Evolutionary conservation across 257 asterid genomes (phyloP).

Genomic region (Solanum clarkiae): DNA sequence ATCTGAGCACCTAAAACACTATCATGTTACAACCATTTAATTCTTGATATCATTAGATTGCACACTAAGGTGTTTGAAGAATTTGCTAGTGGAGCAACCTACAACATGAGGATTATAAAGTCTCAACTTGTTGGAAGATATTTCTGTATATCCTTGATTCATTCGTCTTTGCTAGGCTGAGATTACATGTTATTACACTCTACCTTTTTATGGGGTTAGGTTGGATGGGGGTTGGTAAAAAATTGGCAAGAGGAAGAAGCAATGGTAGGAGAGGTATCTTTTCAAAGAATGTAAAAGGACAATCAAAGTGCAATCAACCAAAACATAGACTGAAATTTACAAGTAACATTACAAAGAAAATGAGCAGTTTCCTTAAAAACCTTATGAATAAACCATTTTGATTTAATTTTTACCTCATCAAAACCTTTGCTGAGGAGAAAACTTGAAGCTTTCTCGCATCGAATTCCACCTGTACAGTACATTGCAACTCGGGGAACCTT

Average conservation of each 20-base stretch:
- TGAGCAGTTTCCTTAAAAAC: background rate
- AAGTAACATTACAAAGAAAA: background rate
- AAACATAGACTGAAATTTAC: background rate
- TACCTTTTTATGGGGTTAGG: background rate
- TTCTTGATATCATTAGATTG: background rate
- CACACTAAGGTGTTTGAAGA: background rate
- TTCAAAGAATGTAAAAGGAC: background rate
- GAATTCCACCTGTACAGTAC: slow-evolving; percentile 99
- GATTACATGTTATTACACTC: background rate
- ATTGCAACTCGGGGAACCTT: slow-evolving; percentile 73
- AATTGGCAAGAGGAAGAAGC: background rate
- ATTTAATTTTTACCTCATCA: slow-evolving; percentile 49
- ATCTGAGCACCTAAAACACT: background rate
- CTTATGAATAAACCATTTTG: background rate
- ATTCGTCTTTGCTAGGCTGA: background rate
- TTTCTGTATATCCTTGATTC: background rate
- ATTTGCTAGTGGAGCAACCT: background rate
- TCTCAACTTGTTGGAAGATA: background rate
- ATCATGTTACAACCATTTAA: background rate
- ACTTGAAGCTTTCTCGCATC: slow-evolving; percentile 98
- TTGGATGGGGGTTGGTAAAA: background rate
- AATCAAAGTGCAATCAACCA: background rate
- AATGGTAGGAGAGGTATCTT: background rate
- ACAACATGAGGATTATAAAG: background rate
- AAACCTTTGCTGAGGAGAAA: slow-evolving; percentile 80